Evolutionary conservation across 176 grass and related monocot genomes (phyloP), one percentile per base, ranked within the genome.

Genomic region (Aegilops bicornis): DNA sequence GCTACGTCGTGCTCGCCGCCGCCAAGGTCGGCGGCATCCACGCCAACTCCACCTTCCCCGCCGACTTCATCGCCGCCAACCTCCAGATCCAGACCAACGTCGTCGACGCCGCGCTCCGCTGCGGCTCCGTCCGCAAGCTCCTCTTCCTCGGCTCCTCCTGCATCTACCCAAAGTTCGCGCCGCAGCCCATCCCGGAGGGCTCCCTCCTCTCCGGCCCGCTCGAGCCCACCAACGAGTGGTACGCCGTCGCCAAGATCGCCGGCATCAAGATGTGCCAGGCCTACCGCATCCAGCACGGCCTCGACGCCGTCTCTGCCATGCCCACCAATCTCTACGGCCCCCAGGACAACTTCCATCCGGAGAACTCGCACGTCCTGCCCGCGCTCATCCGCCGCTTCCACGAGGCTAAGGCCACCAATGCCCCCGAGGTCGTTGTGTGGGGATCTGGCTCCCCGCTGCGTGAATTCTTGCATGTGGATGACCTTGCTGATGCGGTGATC

Each of bases 251-350:
- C 58, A 96, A 96, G 94, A 94, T 96, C 69, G 89, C 89, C 64
- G 94, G 94, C 35, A 93, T 96, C 85, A 93, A 93, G 94, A 88
- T 93, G 87, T 93, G 91, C 91, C 91, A 96, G 91, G 94, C 94
- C 4, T 93, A 91, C 80, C 94, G 89, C 82, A 80, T 93, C 87
- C 89, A 96, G 91, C 91, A 96, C 45, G 89, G 94, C 50, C 85
- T 93, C 58, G 94, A 93, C 71, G 87, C 89, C 60, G 54, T 96
- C 82, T 93, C 89, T 47, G 89, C 89, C 85, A 96, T 96, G 94
- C 94, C 94, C 37, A 96, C 94, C 54, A 96, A 94, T 20, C 94
- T 96, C 45, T 96, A 94, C 36, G 94, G 94, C 58, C 91, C 94
- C 20, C 79, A 86, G 3, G 94, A 96, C 76, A 96, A 96, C 76